A percentile compares a stretch with the other conserved stretches of the same genome.
phyloP scores from a whole-genome alignment of 768 basidiomycete genomes.

The Lepiota subincarnata region DNA sequence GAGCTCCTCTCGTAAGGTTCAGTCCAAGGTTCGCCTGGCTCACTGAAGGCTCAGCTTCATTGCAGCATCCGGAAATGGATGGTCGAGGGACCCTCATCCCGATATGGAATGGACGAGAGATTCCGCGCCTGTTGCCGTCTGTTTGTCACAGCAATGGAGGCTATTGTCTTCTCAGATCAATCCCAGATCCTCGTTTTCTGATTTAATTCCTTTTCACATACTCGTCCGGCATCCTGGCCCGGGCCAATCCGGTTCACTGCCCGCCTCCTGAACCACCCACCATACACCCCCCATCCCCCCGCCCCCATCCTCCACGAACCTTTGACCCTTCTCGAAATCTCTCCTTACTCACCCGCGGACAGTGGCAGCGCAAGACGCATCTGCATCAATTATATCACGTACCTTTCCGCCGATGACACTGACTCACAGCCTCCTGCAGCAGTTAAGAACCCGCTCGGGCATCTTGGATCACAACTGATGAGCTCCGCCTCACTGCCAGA shows the following conservation, averaged over 20 bases:
- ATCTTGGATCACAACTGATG: slow-evolving; percentile 2
- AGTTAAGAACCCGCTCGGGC: not conserved
- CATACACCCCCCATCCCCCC: not conserved
- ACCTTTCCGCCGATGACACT: slow-evolving; percentile 10
- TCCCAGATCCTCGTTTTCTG: slow-evolving; percentile 20
- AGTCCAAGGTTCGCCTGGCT: slow-evolving; percentile 18
- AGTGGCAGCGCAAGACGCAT: not conserved
- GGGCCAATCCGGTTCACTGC: not conserved
- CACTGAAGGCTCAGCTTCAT: slow-evolving; percentile 23
- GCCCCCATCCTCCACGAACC: slow-evolving; percentile 19
- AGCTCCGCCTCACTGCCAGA: not conserved
- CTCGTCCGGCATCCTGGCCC: slow-evolving; percentile 4
- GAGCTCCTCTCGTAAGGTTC: slow-evolving; percentile 33
- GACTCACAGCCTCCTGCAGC: not conserved
- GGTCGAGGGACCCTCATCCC: slow-evolving; percentile 29
- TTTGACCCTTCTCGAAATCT: slow-evolving; percentile 22
- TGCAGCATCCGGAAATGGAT: slow-evolving; percentile 28
- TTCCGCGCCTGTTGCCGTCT: slow-evolving; percentile 22
- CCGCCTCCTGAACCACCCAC: not conserved
- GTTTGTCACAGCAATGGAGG: slow-evolving; percentile 38
- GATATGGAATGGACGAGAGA: slow-evolving; percentile 28
- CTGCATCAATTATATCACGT: not conserved
- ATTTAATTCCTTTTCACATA: slow-evolving; percentile 5
- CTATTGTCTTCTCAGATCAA: slow-evolving; percentile 42
- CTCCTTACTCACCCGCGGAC: slow-evolving; percentile 19